phyloP scores from a whole-genome alignment of 1,139 yeast genomes.

The Debaryomyces sp. region DNA sequence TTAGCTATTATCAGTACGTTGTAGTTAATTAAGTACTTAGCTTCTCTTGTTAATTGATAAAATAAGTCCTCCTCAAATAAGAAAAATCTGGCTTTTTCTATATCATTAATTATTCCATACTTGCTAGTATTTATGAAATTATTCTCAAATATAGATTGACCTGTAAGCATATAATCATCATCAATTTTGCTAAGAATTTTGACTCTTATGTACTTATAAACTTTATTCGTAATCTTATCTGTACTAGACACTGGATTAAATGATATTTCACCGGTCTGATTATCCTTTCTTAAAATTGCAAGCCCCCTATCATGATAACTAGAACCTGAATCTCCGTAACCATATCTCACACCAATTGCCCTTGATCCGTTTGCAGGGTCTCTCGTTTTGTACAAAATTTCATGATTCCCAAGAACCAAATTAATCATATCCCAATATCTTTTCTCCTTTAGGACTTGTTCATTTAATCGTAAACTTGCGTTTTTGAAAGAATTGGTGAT shows the following conservation, averaged over 20 bases:
- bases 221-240: conserved; percentile 29
- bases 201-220: conserved; percentile 50
- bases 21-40: conserved; percentile 68
- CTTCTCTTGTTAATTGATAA: conserved; percentile 74
- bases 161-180: conserved; percentile 52
- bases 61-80: conserved; percentile 86
- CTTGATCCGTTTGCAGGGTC: conserved; percentile 51
- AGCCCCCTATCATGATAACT: conserved; percentile 71
- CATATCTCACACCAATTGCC: conserved; percentile 79
- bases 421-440: conserved; percentile 72
- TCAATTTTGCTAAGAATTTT: conserved; percentile 56
- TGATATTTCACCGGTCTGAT: conserved; percentile 33
- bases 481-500: conserved; percentile 54
- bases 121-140: conserved; percentile 21
- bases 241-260: conserved; percentile 33
- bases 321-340: conserved; percentile 91
- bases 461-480: conserved; percentile 54
- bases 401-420: conserved; percentile 57
- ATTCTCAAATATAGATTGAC: conserved; percentile 42
- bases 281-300: conserved; percentile 58
- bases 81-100: conserved; percentile 64
- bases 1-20: conserved; percentile 70
- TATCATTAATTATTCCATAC: conserved; percentile 51
- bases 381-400: conserved; percentile 70
- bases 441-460: conserved; percentile 63